phyloP scores from a whole-genome alignment of 1,139 yeast genomes.

The Candida sp. region DNA sequence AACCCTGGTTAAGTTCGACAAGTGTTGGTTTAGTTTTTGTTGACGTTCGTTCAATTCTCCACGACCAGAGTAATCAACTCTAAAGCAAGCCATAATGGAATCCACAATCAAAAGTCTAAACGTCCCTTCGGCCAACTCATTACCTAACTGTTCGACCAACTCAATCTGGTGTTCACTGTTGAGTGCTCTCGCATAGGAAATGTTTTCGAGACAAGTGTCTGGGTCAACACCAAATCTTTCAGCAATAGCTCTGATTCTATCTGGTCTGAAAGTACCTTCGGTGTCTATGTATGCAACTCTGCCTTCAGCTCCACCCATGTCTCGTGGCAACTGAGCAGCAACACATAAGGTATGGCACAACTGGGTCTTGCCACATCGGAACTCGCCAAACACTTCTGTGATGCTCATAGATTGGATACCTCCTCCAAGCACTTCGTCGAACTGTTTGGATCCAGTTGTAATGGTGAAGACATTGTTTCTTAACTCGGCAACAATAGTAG shows the following conservation, averaged over 20 bases:
- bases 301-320: slow-evolving; percentile 64
- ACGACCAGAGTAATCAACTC: slow-evolving; percentile 64
- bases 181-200: slow-evolving; percentile 60
- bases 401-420: slow-evolving; percentile 65
- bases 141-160: slow-evolving; percentile 54
- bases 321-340: slow-evolving; percentile 57
- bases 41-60: slow-evolving; percentile 67
- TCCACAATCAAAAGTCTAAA: slow-evolving; percentile 50
- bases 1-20: slow-evolving; percentile 52
- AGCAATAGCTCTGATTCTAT: slow-evolving; percentile 58
- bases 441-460: slow-evolving; percentile 58
- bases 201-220: slow-evolving; percentile 54
- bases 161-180: slow-evolving; percentile 68
- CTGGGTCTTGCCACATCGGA: slow-evolving; percentile 66
- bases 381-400: slow-evolving; percentile 68
- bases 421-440: slow-evolving; percentile 60
- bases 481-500: slow-evolving; percentile 52
- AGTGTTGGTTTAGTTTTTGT: slow-evolving; percentile 61
- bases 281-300: slow-evolving; percentile 66
- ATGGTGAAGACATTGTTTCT: slow-evolving; percentile 49
- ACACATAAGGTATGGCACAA: slow-evolving; percentile 64
- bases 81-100: slow-evolving; percentile 65
- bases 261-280: slow-evolving; percentile 65
- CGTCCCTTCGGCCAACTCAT: slow-evolving; percentile 52
- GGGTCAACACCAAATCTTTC: slow-evolving; percentile 58